A percentile compares a stretch with the other conserved stretches of the same genome.
Conservation (phyloP, 2,329 filamentous ascomycete species). For the Calonectria hongkongensis region DNA sequence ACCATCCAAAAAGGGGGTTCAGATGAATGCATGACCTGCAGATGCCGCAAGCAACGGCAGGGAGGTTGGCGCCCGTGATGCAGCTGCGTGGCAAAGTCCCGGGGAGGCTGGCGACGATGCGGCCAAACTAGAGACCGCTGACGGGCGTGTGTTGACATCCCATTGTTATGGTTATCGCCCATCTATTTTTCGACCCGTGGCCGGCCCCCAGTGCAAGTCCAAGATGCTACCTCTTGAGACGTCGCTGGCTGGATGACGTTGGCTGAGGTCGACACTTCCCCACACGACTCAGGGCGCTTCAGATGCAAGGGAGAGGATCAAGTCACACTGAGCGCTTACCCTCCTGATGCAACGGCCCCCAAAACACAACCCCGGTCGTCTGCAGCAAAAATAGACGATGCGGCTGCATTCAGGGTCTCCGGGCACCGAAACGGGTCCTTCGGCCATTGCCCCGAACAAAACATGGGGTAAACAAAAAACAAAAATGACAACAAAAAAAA, state of each 20-base stretch:
- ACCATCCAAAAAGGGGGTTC: constrained; percentile 23
- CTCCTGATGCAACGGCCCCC: constrained; percentile 43
- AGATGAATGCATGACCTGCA: constrained; percentile 45
- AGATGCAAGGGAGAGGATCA: constrained; percentile 48
- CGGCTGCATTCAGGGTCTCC: constrained; percentile 38
- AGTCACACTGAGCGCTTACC: constrained; percentile 50
- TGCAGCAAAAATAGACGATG: constrained; percentile 51
- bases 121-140: constrained; percentile 44
- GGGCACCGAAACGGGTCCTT: constrained; percentile 43
- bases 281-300: constrained; percentile 49
- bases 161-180: constrained; percentile 30
- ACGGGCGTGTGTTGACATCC: constrained; percentile 43
- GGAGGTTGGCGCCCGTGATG: constrained; percentile 22
- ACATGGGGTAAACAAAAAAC: constrained; percentile 40
- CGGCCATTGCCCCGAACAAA: constrained; percentile 38
- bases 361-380: constrained; percentile 31
- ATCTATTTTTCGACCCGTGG: constrained; percentile 36
- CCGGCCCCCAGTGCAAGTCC: constrained; percentile 41
- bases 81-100: constrained; percentile 30
- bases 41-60: constrained; percentile 37
- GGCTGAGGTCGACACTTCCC: constrained; percentile 47
- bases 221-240: constrained; percentile 41
- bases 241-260: constrained; percentile 46
- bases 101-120: constrained; percentile 48
- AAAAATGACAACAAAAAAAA: constrained; percentile 44